These are phyloP conservation scores for Taxawa tesnikishii DNA, from an alignment of 2,329 filamentous ascomycete genomes.

Conservation along the genomic window DNA sequence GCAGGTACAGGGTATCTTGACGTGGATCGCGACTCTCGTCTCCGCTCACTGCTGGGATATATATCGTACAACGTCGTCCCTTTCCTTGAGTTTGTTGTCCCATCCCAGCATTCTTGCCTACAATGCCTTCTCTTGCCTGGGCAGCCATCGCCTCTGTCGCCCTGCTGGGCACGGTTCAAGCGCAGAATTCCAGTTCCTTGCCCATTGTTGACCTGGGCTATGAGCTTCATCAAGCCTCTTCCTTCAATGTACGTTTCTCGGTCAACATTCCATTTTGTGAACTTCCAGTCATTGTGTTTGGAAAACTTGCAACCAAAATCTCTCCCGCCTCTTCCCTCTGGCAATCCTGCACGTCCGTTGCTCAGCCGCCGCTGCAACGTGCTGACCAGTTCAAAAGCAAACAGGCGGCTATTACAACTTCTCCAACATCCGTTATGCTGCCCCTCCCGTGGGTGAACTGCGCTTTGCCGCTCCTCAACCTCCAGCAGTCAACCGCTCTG, in stretches of 20 bases:
- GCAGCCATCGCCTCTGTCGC: too few species aligned
- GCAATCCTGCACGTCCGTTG: background rate
- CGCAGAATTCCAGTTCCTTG: slow-evolving; percentile 11
- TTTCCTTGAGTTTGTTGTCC: too few species aligned
- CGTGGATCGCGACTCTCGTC: too few species aligned
- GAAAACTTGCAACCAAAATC: too few species aligned
- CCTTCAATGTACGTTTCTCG: slow-evolving; percentile 26
- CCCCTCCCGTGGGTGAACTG: slow-evolving; percentile 37
- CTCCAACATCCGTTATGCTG: slow-evolving; percentile 44
- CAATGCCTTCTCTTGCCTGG: too few species aligned
- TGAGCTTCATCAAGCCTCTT: slow-evolving; percentile 35
- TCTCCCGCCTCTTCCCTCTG: too few species aligned
- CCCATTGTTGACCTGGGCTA: slow-evolving; percentile 43
- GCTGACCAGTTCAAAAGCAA: slow-evolving; percentile 13
- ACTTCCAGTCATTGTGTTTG: background rate
- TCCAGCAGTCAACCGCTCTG: slow-evolving; percentile 29
- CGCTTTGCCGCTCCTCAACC: slow-evolving; percentile 36
- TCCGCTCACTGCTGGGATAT: too few species aligned
- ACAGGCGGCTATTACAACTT: slow-evolving; percentile 39
- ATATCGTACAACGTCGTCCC: too few species aligned
- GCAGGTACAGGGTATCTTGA: too few species aligned
- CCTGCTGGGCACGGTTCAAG: too few species aligned
- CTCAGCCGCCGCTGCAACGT: slow-evolving; percentile 11
- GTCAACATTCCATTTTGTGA: background rate
- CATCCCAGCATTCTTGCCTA: too few species aligned